phyloP scores from a whole-genome alignment of 306 rosid species.

The Crotalaria pallida region DNA sequence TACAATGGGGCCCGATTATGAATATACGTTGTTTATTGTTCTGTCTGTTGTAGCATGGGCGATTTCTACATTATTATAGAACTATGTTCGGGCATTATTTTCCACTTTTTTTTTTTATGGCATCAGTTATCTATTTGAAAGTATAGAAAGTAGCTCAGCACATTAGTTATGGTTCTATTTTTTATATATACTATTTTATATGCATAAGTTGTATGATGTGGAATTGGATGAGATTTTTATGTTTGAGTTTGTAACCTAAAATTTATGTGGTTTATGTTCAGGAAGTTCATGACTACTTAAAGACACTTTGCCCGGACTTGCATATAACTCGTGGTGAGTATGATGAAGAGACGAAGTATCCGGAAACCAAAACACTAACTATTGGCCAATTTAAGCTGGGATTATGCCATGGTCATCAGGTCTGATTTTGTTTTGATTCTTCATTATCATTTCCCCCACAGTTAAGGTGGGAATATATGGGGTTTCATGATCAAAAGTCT shows the following conservation, averaged over 20 bases:
- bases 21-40: not conserved
- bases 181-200: not conserved
- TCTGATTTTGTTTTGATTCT: slow-evolving; percentile 25
- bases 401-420: slow-evolving; percentile 99
- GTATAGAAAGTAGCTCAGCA: not conserved
- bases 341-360: slow-evolving; percentile 85
- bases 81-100: not conserved
- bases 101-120: not conserved
- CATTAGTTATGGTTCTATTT: not conserved
- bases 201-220: slow-evolving; percentile 1
- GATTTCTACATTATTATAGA: not conserved
- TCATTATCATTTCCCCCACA: not conserved
- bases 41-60: not conserved
- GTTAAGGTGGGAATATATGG: too few relatives aligned
- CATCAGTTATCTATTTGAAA: not conserved
- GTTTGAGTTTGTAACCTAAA: not conserved
- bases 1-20: not conserved
- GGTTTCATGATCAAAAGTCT: not conserved
- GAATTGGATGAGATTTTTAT: not conserved
- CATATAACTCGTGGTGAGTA: slow-evolving; percentile 93
- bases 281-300: slow-evolving; percentile 98
- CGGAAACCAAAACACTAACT: slow-evolving; percentile 92
- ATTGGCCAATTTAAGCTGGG: slow-evolving; percentile 98
- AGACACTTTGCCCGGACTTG: slow-evolving; percentile 94
- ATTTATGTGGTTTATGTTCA: slow-evolving; percentile 28